Evolutionary conservation across 208 protist species (phyloP), one percentile per base, ranked within the genome.

Genomic region (Entamoeba nuttalli): DNA sequence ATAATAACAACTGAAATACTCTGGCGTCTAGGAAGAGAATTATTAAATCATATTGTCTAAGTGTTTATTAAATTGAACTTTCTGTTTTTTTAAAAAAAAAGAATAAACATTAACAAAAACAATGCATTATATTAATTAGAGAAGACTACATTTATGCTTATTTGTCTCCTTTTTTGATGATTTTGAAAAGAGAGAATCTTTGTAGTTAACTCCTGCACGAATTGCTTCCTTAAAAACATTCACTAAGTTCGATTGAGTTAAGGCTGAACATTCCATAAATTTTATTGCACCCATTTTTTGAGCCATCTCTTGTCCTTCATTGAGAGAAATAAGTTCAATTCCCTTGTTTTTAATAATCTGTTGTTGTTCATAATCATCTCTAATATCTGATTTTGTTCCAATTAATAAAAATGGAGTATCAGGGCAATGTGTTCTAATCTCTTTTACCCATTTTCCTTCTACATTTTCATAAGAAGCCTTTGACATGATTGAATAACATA

Each of bases 211-310:
- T n/a, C 96, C 97, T 57, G 96, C 94, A 52, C 97, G 69, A 73
- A 98, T 98, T 41, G 97, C 97, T 84, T 97, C 96, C 84, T 98
- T 97, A 94, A 98, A 98, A n/a, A 98, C 97, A 84, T n/a, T 71
- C 96, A 98, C 98, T 5, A 98, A 96, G 94, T 96, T 96, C 21
- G 97, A 95, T 96, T 98, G 97, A 19, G 97, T 98, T 4, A 97
- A 96, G 14, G 98, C 98, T 93, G 97, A 98, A 97, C 98, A 99
- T 96, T 98, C 98, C 21, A 98, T 94, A 96, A 98, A 98, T 50
- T 97, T 96, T 44, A 97, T 73, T 51, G 98, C 98, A 52, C 96
- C 95, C 93, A 99, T 98, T 71, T 97, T 95, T 51, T 97, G 96
- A 53, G 96, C 97, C 55, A 98, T 95, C 93, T 96, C 51, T 21